These are phyloP conservation scores for Trichoderma harzianum DNA, from an alignment of 2,329 filamentous ascomycete species.

Conservation along the genomic window DNA sequence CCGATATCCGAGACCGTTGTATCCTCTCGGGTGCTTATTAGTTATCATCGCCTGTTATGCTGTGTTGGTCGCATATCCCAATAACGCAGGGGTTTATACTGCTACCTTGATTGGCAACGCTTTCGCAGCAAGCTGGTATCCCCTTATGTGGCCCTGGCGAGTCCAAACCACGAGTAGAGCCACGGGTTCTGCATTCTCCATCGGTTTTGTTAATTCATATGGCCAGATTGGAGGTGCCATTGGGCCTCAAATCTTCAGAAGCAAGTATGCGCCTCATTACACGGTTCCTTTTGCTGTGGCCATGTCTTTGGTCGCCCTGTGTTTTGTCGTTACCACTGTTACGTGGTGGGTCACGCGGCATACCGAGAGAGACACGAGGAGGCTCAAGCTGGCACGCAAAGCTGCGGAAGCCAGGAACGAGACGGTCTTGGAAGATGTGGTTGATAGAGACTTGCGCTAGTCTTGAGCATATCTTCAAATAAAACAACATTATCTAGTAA, in stretches of 20 bases:
- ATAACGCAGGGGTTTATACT: background rate
- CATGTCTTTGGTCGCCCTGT: background rate
- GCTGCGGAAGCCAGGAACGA: background rate
- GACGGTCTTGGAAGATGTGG: background rate
- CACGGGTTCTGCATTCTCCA: background rate
- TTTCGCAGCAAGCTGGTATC: background rate
- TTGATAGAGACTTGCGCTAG: background rate
- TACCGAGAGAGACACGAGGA: background rate
- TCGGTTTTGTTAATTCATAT: background rate
- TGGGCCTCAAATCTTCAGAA: background rate
- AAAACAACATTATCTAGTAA: rapidly evolving
- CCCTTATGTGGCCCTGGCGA: background rate
- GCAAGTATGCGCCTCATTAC: background rate
- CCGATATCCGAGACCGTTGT: constrained; percentile 41
- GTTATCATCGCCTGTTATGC: background rate
- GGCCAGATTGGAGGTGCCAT: background rate
- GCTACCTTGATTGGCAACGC: background rate
- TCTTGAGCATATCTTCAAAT: background rate
- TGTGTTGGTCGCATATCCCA: background rate
- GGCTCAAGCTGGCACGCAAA: background rate
- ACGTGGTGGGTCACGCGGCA: background rate
- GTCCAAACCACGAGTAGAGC: background rate
- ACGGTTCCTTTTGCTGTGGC: background rate
- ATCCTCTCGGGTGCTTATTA: constrained; percentile 40
- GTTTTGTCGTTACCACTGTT: background rate